Percentiles rank a stretch among this genome's conserved stretches.
These are phyloP conservation scores for Apiotrichum sp. DNA, from an alignment of 1,284 basidiomycete species.

Conservation along the genomic window DNA sequence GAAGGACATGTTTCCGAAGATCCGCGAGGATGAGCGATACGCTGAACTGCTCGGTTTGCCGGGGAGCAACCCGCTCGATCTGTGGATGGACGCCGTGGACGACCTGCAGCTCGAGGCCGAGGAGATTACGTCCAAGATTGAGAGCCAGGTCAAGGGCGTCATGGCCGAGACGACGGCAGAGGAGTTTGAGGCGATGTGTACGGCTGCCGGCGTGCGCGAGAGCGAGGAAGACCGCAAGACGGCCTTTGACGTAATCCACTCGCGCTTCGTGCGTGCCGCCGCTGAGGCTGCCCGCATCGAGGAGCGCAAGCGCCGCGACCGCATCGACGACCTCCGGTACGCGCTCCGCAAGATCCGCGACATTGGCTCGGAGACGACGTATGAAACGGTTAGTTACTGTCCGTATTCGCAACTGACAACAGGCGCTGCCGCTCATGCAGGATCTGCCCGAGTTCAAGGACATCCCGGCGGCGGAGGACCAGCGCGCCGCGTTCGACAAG, in stretches of 20 bases:
- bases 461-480: constrained; percentile 66
- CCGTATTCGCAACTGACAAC: neutral
- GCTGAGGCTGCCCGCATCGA: constrained; percentile 72
- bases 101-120: constrained; percentile 78
- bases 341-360: constrained; percentile 83
- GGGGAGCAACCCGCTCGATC: constrained; percentile 86
- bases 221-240: constrained; percentile 51
- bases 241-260: constrained; percentile 62
- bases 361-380: constrained; percentile 64
- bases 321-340: constrained; percentile 93
- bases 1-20: constrained; percentile 74
- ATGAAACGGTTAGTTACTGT: constrained; percentile 61
- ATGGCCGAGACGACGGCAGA: constrained; percentile 46
- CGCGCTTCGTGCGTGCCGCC: constrained; percentile 62
- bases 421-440: constrained; percentile 69
- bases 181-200: constrained; percentile 53
- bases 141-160: constrained; percentile 24
- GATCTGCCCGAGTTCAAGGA: constrained; percentile 75
- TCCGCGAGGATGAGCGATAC: constrained; percentile 76
- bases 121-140: constrained; percentile 59
- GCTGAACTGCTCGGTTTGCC: constrained; percentile 77
- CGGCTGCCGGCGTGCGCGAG: constrained; percentile 49
- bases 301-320: constrained; percentile 76
- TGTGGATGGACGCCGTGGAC: constrained; percentile 94
- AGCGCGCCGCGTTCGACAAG: constrained; percentile 72